Evolutionary conservation across 2,329 filamentous ascomycete genomes (phyloP).

Genomic region (Paecilomyces sp.): DNA sequence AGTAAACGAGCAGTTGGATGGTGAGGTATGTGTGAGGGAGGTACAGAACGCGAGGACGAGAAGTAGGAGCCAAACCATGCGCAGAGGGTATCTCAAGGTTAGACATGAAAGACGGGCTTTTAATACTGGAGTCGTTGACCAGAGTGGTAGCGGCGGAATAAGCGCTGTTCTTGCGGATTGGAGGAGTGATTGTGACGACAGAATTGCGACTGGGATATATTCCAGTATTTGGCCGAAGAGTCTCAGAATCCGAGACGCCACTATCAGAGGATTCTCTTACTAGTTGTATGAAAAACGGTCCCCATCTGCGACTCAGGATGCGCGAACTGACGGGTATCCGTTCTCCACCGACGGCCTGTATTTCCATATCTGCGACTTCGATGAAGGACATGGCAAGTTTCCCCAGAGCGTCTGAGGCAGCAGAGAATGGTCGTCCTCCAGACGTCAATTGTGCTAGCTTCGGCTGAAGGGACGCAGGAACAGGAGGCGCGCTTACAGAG

Average conservation of each 20-base stretch:
- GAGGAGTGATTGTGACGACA: slow-evolving; percentile 74
- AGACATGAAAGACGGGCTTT: slow-evolving; percentile 21
- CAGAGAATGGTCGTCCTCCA: slow-evolving; percentile 68
- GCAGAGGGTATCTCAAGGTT: slow-evolving; percentile 48
- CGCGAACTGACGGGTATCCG: slow-evolving; percentile 90
- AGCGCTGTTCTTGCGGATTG: slow-evolving; percentile 31
- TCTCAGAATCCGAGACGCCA: slow-evolving; percentile 63
- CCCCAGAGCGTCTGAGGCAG: slow-evolving; percentile 77
- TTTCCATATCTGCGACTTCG: slow-evolving; percentile 96
- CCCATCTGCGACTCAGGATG: slow-evolving; percentile 82
- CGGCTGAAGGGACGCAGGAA: slow-evolving; percentile 48
- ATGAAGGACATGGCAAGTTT: slow-evolving; percentile 68
- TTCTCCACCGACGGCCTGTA: slow-evolving; percentile 84
- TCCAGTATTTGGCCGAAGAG: slow-evolving; percentile 57
- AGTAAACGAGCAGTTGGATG: slow-evolving; percentile 83
- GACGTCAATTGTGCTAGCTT: slow-evolving; percentile 50
- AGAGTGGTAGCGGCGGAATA: slow-evolving; percentile 37
- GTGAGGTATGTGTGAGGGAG: slow-evolving; percentile 88
- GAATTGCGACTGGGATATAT: slow-evolving; percentile 65
- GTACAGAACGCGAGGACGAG: slow-evolving; percentile 78
- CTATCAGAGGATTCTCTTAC: slow-evolving; percentile 72
- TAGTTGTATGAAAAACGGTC: slow-evolving; percentile 89
- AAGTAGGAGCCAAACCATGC: slow-evolving; percentile 47
- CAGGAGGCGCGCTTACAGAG: slow-evolving; percentile 69
- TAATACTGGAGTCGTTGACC: slow-evolving; percentile 24